These are phyloP conservation scores for Larix kaempferi DNA, from an alignment of 75 land plant genomes.

Conservation along the genomic window DNA sequence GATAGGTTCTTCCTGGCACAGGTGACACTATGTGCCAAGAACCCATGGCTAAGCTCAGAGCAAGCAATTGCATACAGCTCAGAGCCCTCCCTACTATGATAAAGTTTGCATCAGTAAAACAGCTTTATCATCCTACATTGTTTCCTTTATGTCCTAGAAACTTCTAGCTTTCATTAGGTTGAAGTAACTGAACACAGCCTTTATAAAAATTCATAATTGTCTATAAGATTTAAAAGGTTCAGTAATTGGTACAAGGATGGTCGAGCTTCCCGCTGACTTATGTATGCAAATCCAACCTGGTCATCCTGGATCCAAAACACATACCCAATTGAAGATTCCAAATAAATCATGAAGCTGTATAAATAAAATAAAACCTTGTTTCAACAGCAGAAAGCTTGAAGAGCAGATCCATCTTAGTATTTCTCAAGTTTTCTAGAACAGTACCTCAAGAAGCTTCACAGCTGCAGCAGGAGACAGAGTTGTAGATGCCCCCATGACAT, in stretches of 20 bases:
- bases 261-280: constrained; percentile 88
- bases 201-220: not conserved
- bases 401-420: not conserved
- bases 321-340: not conserved
- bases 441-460: constrained; percentile 82
- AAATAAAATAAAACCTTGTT: not conserved
- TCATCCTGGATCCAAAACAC: constrained; percentile 63
- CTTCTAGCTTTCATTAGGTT: not conserved
- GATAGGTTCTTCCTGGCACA: no score
- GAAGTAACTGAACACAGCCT: not conserved
- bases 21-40: no score
- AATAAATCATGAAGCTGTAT: constrained; percentile 3
- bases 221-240: constrained; percentile 1
- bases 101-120: no score
- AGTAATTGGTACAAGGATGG: constrained; percentile 74
- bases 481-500: constrained; percentile 89
- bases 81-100: no score
- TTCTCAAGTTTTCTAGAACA: not conserved
- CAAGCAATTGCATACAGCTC: no score
- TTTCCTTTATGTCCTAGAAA: no score
- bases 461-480: constrained; percentile 65
- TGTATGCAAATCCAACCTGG: constrained; percentile 83
- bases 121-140: no score
- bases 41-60: no score
- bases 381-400: constrained; percentile 2